Percentiles rank a stretch among this genome's conserved stretches.
These are phyloP conservation scores for Penicillium sp. DNA, from an alignment of 2,329 filamentous ascomycete species.

Conservation along the genomic window DNA sequence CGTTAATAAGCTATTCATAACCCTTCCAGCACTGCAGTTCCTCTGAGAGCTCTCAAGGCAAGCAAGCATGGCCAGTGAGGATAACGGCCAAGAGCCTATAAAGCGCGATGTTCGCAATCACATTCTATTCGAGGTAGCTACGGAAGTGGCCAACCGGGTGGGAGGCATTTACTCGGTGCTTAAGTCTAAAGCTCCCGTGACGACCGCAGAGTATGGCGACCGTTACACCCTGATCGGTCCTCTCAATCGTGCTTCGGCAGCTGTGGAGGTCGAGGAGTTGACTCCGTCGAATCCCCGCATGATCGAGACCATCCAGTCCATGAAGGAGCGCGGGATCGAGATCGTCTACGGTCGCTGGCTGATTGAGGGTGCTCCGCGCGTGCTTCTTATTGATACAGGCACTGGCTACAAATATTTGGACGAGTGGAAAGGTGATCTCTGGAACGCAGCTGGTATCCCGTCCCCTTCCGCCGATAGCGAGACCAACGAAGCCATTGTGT, in stretches of 20 bases:
- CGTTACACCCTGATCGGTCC: slow-evolving; percentile 92
- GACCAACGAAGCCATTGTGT: slow-evolving; percentile 94
- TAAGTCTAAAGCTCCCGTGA: slow-evolving; percentile 97
- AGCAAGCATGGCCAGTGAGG: too few relatives aligned
- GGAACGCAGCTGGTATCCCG: slow-evolving; percentile 88
- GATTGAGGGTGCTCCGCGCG: slow-evolving; percentile 88
- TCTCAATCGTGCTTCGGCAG: slow-evolving; percentile 81
- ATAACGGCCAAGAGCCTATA: slow-evolving; percentile 56
- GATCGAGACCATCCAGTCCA: slow-evolving; percentile 73
- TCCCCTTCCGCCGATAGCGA: slow-evolving; percentile 83
- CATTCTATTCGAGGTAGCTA: slow-evolving; percentile 90
- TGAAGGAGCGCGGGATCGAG: slow-evolving; percentile 83
- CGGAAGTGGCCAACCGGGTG: slow-evolving; percentile 94
- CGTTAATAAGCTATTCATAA: background rate
- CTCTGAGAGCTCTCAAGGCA: too few relatives aligned
- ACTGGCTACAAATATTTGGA: slow-evolving; percentile 83
- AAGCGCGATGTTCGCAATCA: slow-evolving; percentile 81
- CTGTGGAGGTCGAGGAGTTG: slow-evolving; percentile 94
- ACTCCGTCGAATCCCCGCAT: slow-evolving; percentile 73
- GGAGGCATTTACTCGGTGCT: slow-evolving; percentile 98
- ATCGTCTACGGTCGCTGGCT: slow-evolving; percentile 93
- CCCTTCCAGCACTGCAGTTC: too few relatives aligned
- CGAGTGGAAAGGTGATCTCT: slow-evolving; percentile 95
- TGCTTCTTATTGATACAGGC: slow-evolving; percentile 88
- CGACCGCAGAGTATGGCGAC: slow-evolving; percentile 96